These are phyloP conservation scores for Amanita rimosa DNA, from an alignment of 768 basidiomycete species.

Conservation along the genomic window DNA sequence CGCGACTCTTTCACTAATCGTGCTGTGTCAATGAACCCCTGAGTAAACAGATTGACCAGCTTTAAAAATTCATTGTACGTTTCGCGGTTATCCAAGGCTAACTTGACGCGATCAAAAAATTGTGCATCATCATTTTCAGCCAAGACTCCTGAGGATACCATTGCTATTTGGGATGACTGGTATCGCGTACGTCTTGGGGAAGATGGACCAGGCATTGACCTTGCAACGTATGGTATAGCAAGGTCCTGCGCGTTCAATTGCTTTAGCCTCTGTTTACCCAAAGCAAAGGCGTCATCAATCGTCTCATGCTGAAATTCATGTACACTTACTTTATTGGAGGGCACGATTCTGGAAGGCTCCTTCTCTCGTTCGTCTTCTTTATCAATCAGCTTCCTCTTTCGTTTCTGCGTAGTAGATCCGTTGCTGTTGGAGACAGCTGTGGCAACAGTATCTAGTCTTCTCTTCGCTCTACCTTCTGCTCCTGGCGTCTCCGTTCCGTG, in stretches of 20 bases:
- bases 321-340: slow-evolving; percentile 25
- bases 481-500: slow-evolving; percentile 22
- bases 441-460: slow-evolving; percentile 32
- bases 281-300: slow-evolving; percentile 3
- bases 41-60: slow-evolving; percentile 88
- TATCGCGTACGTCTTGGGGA: slow-evolving; percentile 23
- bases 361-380: slow-evolving; percentile 33
- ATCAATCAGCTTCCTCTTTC: slow-evolving; percentile 55
- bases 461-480: slow-evolving; percentile 29
- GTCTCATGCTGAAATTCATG: slow-evolving; percentile 2
- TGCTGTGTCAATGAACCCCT: slow-evolving; percentile 83
- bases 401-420: slow-evolving; percentile 41
- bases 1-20: slow-evolving; percentile 73
- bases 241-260: slow-evolving; percentile 26
- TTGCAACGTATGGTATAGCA: slow-evolving; percentile 24
- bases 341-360: slow-evolving; percentile 14
- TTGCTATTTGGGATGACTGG: slow-evolving; percentile 9
- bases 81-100: slow-evolving; percentile 58
- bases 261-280: slow-evolving; percentile 23
- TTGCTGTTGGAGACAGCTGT: slow-evolving; percentile 15
- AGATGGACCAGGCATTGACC: slow-evolving; percentile 21
- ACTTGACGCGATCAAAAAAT: slow-evolving; percentile 89
- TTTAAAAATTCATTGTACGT: slow-evolving; percentile 93
- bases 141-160: slow-evolving; percentile 17
- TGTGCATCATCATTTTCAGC: slow-evolving; percentile 39